Evolutionary conservation across 768 basidiomycete genomes (phyloP).

Genomic region (Mrakia blollopis): DNA sequence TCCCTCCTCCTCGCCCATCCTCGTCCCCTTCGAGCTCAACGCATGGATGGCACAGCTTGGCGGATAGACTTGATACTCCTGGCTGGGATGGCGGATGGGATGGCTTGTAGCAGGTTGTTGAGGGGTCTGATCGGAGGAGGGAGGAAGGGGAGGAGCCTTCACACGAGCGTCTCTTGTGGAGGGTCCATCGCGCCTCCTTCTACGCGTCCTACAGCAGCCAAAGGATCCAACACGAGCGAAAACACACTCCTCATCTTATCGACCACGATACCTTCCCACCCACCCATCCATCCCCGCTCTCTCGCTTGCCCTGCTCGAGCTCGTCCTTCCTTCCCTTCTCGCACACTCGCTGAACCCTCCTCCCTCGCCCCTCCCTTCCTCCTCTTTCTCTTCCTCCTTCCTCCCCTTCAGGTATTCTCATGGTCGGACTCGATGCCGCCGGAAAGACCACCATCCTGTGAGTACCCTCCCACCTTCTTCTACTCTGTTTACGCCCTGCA

Average conservation of each 20-base stretch:
- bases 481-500: not conserved
- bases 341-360: conserved; percentile 97
- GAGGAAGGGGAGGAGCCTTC: not conserved
- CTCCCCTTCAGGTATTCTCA: conserved; percentile 76
- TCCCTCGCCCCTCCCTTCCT: conserved; percentile 33
- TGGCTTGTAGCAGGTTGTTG: not conserved
- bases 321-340: conserved; percentile 65
- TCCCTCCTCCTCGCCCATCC: not conserved
- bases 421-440: conserved; percentile 99
- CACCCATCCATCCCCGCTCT: not conserved
- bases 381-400: conserved; percentile 37
- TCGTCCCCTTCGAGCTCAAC: not conserved
- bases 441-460: conserved; percentile 82
- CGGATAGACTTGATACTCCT: not conserved
- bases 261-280: not conserved
- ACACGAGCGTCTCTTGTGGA: not conserved
- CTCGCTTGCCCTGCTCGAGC: not conserved
- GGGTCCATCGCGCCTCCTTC: not conserved
- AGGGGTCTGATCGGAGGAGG: not conserved
- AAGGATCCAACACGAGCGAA: too few relatives aligned
- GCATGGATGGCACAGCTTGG: not conserved
- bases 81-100: not conserved
- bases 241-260: too few relatives aligned
- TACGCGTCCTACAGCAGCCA: not conserved
- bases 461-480: not conserved